Evolutionary conservation across 1,284 basidiomycete species (phyloP), one percentile per base, ranked within the genome.

Genomic region (Ceratobasidium sp.): DNA sequence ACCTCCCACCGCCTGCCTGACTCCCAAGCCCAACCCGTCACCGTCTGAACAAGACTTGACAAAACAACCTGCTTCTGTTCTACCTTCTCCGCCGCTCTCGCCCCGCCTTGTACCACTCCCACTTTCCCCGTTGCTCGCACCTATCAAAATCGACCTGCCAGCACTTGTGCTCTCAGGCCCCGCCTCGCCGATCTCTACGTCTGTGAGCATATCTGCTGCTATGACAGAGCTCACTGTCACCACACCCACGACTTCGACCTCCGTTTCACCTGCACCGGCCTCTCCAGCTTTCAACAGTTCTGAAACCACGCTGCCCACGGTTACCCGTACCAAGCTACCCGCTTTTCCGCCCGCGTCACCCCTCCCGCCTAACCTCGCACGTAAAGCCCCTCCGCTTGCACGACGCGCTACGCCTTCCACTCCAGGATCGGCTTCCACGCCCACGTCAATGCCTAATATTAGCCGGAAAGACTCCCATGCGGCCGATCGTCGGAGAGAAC

Each of bases 301-400:
- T 51, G 64, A 63, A 42, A 67, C 64, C 23, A 49, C 69, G 55
- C 28, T 42, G 42, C 64, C 10, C 15, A n/a, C 39, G 7, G 39
- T 23, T n/a, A 18, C 60, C n/a, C 60, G 39, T 20, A 42, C 12
- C 15, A 75, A 75, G 53, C 60, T 75, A 9, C 71, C 71, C 28
- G 71, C 71, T 64, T 75, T 75, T 53, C 71, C 71, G 15, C 71
- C 71, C 60, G 71, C 71, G 23, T 75, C 71, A n/a, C 71, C 71
- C 23, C 71, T 75, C 20, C 71, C 71, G 6, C 71, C 71, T 28
- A 64, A 13, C n/a, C 60, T 75, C 13, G 71, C 71, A 39, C 71
- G 71, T 15, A 75, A 75, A 64, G 7, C 58, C 2, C 71, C 60
- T 4, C 71, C 71, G 10, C 71, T 75, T 18, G 60, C 46, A 18